Base-by-base conservation (phyloP, 345 rosid genomes). In the Eucalyptus brandiana region DNA sequence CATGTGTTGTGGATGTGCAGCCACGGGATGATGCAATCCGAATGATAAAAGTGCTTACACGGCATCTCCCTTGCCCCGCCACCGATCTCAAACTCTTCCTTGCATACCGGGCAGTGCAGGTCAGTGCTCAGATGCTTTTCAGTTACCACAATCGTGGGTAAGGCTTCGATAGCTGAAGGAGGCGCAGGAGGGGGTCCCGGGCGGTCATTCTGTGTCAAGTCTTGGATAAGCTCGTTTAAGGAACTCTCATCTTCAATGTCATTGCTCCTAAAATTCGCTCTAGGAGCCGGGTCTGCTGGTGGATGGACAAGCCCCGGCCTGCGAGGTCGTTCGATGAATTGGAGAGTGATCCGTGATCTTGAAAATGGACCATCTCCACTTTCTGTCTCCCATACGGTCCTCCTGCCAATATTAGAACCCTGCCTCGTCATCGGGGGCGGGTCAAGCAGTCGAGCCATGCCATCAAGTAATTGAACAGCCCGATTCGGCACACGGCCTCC, bases 1-100 rank as follows among this genome's bases (percentile, higher is more conserved):
- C 99, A 96, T 3, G 97, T 95, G 49, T 94, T 95, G 89, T 95
- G 96, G 81, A 95, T 89, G 89, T 87, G 92, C 89, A 97, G 88
- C 99, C 99, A 96, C 11, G 99, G 97, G 12, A 93, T 54, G 62
- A 97, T 94, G 89, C 99, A 96, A 15, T 90, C 94, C 0, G 94
- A 88, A 92, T 97, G 98, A 40, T 95, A 97, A 67, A 95, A 83
- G 91, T 97, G 99, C 87, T 92, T 89, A 91, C 99, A 96, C 16
- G 94, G 93, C 91, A 96, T 87, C 91, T 93, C 96, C 89, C 89
- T 94, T 4, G 86, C 96, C 49, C 93, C 94, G 16, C 91, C 94
- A 13, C 92, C 97, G 42, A 94, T 88, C 90, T 90, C 93, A 15
- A 96, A 96, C 83, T 94, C 96, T 4, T 97, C 98, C 87, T 96